phyloP scores from a whole-genome alignment of 306 rosid species.

The Fagus crenata region DNA sequence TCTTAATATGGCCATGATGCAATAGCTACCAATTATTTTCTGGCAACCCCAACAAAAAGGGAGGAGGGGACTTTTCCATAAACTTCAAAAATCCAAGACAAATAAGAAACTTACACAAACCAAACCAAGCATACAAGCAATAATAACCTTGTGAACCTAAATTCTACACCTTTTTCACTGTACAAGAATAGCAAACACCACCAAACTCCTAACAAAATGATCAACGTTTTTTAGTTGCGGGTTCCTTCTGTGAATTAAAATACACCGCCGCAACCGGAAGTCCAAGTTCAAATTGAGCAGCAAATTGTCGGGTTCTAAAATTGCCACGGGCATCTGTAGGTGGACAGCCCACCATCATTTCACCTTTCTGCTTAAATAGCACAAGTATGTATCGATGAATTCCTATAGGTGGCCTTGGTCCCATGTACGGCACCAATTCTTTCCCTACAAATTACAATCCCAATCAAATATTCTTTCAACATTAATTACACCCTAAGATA shows the following conservation, averaged over 20 bases:
- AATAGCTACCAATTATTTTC: background rate
- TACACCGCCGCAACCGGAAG: constrained; percentile 49
- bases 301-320: constrained; percentile 42
- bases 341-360: background rate
- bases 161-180: background rate
- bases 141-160: background rate
- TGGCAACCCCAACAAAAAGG: background rate
- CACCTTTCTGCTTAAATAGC: constrained; percentile 33
- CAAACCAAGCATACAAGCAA: background rate
- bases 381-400: constrained; percentile 37
- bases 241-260: constrained; percentile 45
- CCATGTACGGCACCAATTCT: constrained; percentile 38
- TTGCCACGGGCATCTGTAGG: constrained; percentile 23
- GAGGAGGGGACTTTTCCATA: background rate
- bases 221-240: constrained; percentile 21
- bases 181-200: background rate
- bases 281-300: constrained; percentile 29
- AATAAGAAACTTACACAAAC: background rate
- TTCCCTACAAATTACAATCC: constrained; percentile 18
- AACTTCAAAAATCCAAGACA: background rate
- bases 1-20: too few species aligned
- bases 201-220: background rate
- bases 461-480: background rate
- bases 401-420: constrained; percentile 32
- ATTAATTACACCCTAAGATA: background rate